phyloP scores from a whole-genome alignment of 805 yeast species.

The Priceomyces medius region DNA sequence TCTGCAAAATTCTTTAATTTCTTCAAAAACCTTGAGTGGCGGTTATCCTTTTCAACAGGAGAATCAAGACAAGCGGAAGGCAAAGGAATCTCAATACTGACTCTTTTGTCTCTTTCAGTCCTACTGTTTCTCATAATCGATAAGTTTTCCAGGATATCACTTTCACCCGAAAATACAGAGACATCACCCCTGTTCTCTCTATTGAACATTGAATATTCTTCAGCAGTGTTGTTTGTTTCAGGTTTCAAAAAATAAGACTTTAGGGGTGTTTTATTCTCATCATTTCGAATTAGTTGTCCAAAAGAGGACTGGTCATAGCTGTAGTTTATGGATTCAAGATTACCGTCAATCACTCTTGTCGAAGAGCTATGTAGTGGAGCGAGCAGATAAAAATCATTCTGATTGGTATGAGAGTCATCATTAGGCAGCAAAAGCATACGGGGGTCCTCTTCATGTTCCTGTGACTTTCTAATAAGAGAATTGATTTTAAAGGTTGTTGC shows the following conservation, averaged over 20 bases:
- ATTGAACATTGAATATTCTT: neutral
- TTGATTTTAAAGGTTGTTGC: too few species aligned
- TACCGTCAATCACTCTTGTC: neutral
- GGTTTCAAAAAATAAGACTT: neutral
- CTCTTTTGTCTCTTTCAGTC: neutral
- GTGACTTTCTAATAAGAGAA: too few species aligned
- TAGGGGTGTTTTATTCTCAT: neutral
- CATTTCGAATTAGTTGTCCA: neutral
- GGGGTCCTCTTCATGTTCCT: too few species aligned
- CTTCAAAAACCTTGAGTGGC: conserved; percentile 15
- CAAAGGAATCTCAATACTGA: neutral
- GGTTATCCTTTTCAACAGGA: conserved; percentile 5
- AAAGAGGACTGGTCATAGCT: too few species aligned
- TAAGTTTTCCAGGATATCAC: neutral
- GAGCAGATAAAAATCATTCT: too few species aligned
- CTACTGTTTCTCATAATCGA: neutral
- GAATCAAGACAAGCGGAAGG: neutral
- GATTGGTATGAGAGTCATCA: too few species aligned
- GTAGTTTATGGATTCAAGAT: neutral
- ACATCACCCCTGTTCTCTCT: neutral
- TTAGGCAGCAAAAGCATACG: too few species aligned
- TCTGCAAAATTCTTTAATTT: conserved; percentile 24
- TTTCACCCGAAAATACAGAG: neutral
- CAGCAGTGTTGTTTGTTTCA: neutral
- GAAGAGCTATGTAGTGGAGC: neutral